Evolutionary conservation across 2,329 filamentous ascomycete species (phyloP).

Genomic region (Elsinoe fawcettii): DNA sequence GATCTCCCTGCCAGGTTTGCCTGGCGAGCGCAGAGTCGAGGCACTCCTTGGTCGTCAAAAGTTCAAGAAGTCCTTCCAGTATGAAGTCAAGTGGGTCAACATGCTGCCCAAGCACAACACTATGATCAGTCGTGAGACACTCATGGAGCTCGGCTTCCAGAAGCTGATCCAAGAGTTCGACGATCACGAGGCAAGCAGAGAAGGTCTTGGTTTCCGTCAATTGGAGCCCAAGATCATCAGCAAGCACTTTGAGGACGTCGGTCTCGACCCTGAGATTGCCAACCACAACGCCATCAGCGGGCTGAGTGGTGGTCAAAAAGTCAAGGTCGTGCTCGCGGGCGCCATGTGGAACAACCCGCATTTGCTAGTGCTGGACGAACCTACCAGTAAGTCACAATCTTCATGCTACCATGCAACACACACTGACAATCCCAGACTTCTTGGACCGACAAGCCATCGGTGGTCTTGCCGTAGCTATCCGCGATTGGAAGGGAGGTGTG

Average conservation of each 20-base stretch:
- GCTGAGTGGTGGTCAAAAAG: constrained; percentile 93
- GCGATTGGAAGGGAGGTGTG: constrained; percentile 95
- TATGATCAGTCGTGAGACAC: constrained; percentile 86
- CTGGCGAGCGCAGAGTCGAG: constrained; percentile 69
- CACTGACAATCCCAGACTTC: constrained; percentile 8
- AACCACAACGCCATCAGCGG: constrained; percentile 98
- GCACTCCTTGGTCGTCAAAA: constrained; percentile 92
- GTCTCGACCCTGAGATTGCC: constrained; percentile 92
- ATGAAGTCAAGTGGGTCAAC: constrained; percentile 90
- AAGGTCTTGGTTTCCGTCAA: constrained; percentile 91
- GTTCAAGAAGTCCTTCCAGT: constrained; percentile 98
- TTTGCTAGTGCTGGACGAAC: constrained; percentile 64
- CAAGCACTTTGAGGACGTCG: constrained; percentile 96
- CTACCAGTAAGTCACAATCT: neutral
- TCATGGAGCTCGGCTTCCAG: constrained; percentile 74
- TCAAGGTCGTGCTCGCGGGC: constrained; percentile 94
- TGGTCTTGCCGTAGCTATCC: constrained; percentile 92
- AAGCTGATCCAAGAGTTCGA: constrained; percentile 98
- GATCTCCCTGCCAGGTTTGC: constrained; percentile 77
- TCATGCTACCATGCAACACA: too few relatives aligned
- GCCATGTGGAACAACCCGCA: constrained; percentile 78
- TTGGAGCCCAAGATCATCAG: constrained; percentile 89
- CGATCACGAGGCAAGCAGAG: constrained; percentile 95
- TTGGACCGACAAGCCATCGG: constrained; percentile 58
- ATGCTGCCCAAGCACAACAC: constrained; percentile 89